Base-by-base conservation (phyloP, 2,329 filamentous ascomycete species). In the Pyrenochaeta sp. region DNA sequence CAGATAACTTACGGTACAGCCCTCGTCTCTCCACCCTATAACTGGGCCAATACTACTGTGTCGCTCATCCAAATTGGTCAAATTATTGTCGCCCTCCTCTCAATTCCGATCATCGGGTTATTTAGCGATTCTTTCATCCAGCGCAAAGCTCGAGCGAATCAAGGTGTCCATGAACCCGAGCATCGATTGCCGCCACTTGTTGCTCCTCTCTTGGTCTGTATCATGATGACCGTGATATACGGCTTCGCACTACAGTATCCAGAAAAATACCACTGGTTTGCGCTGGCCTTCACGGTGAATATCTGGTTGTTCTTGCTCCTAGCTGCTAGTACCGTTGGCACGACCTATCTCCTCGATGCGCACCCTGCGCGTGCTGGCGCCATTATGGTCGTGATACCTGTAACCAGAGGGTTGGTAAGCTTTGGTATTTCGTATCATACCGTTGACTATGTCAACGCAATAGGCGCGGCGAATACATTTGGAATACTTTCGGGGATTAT, bases 151-250 rank as follows among this genome's bases (percentile, higher is more conserved):
- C 60, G 58, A 18, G 59, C 64, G 32, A 70, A 72, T 45, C 51
- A 58, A 33, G 63, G 66, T n/a, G 50, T 72, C 35, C 73, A 77
- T 50, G 67, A 75, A 31, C 75, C 75, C 6, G 74, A 77, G 49
- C 66, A 75, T 57, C 68, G 74, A 31, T 56, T 77, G 10, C 73
- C 73, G 3, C 73, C 75, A 3, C 63, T 77, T 0, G 61, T 76
- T 10, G 47, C 75, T 11, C 74, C 75, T 5, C 75, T 77, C 49
- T 33, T 76, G 29, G 48, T 77, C 33, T 66, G 63, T 21, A 74
- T 56, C 20, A 49, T 56, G 48, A 37, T 49, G 36, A 47, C 48
- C 2, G 37, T 51, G 4, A 33, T 56, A 21, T 56, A 47, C 31
- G 48, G 53, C 20, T 42, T 45, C 31, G 49, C 48, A 30, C 12